Evolutionary conservation across 2,329 filamentous ascomycete species (phyloP).

Genomic region (Penicillium sp.): DNA sequence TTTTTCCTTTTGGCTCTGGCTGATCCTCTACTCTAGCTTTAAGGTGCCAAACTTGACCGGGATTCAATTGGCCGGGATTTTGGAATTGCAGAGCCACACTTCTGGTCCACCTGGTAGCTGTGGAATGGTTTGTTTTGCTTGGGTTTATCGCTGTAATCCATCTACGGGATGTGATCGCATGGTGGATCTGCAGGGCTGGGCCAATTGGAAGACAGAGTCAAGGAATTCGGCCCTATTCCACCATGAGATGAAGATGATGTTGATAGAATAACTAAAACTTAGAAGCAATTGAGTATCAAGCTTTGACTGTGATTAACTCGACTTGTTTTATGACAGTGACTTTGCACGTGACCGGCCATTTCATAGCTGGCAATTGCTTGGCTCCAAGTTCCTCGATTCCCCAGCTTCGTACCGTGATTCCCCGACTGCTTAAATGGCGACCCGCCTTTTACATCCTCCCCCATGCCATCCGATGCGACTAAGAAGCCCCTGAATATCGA

Average conservation of each 20-base stretch:
- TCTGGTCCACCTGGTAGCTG: neutral
- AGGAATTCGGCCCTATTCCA: neutral
- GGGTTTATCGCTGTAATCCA: neutral
- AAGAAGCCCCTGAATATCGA: constrained; percentile 37
- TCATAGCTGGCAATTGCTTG: neutral
- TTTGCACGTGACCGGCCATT: neutral
- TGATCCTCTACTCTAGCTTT: neutral
- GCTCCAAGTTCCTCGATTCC: constrained; percentile 9
- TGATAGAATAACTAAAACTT: neutral
- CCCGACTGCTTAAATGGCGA: constrained; percentile 22
- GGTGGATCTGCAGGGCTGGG: constrained; percentile 8
- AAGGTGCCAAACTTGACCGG: neutral
- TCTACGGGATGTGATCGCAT: neutral
- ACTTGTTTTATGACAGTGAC: neutral
- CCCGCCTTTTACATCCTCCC: constrained; percentile 1
- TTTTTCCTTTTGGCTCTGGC: neutral
- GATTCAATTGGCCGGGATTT: neutral
- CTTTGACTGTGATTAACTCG: neutral
- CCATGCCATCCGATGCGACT: constrained; percentile 32
- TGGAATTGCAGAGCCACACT: neutral
- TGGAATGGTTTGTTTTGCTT: neutral
- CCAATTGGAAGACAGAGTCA: constrained; percentile 5
- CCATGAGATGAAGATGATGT: neutral
- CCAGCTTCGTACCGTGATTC: constrained; percentile 21
- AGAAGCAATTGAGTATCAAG: neutral